Conservation (phyloP, 1,284 basidiomycete genomes). For the Trichosporon faecale region DNA sequence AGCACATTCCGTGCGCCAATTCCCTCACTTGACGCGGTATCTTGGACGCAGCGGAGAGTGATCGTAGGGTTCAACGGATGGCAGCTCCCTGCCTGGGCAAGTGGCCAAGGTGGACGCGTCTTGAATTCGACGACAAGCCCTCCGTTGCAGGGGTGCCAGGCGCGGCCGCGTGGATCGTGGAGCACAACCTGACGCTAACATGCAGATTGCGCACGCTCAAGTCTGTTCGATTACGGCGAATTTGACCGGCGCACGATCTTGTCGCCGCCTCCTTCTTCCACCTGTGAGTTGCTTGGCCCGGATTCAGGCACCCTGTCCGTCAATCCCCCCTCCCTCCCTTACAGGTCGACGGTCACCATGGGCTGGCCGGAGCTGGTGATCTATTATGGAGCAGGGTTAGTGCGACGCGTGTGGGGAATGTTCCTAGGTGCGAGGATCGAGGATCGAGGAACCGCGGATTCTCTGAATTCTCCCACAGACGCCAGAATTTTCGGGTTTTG, state of each 20-base stretch:
- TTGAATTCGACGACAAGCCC: slow-evolving; percentile 5
- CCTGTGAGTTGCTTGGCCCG: not conserved
- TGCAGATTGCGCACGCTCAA: not conserved
- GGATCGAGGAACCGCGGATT: not conserved
- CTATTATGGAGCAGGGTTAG: not conserved
- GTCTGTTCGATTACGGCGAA: slow-evolving; percentile 1
- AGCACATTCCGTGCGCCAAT: not conserved
- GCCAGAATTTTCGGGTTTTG: not conserved
- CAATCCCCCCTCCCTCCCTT: not conserved
- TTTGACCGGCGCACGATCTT: slow-evolving; percentile 1
- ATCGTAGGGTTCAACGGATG: not conserved
- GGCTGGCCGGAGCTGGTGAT: slow-evolving; percentile 4
- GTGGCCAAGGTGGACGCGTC: slow-evolving; percentile 1
- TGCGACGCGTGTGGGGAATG: slow-evolving; percentile 9
- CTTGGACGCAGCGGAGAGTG: not conserved
- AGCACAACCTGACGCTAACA: not conserved
- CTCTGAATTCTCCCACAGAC: not conserved
- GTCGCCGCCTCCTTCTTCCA: not conserved
- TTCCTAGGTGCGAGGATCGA: slow-evolving; percentile 2
- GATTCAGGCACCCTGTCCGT: not conserved
- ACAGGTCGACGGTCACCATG: not conserved
- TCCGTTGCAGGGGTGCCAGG: not conserved
- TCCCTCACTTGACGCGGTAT: not conserved
- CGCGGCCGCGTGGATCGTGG: not conserved
- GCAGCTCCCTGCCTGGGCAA: not conserved